Evolutionary conservation across 805 yeast species (phyloP), one percentile per base, ranked within the genome.

Genomic region (Lachancea cidri): DNA sequence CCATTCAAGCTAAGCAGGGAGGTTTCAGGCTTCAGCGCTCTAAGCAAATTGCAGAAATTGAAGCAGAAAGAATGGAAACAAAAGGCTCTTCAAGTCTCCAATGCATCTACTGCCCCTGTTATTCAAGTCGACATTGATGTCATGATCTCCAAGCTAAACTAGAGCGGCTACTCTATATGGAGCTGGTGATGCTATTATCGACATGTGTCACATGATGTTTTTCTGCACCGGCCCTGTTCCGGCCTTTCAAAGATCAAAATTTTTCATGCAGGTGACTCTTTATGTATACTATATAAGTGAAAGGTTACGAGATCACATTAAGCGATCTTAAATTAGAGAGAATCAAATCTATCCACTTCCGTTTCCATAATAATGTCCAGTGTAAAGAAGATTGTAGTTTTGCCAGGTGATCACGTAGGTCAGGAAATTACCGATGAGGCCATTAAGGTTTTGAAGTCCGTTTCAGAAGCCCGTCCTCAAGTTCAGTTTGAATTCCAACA

Each of bases 361-460:
- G 32, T 29, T 29, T 8, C n/a, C 20, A 24, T 14, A 14, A 13
- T 16, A 13, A 42, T 38, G 43, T 44, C 46, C 27, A 13, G 50
- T 17, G 43, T 50, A 19, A 88, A 87, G 64, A 86, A 76, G 41
- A 81, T 91, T 54, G 94, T 93, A 29, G 76, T 91, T 41, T 73
- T 91, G 29, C 95, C 97, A 44, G 98, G 98, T 56, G 98, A 93
- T 71, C 98, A 93, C 61, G 96, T 86, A 47, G 98, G 98, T 54
- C 78, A 84, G 37, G 98, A 93, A 66, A 78, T 89, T 50, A 78
- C 85, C 42, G 80, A 71, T 18, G 97, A 89, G 71, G 97, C 98
- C 36, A 79, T 89, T 56, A 91, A 91, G 64, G 96, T 93, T 24
- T 73, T 93, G 46, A 72, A 79, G 44, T 87, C 96, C 41, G 84